These are phyloP conservation scores for Tetrahymena thermophila DNA, from an alignment of 73 alveolate genomes.

Conservation along the genomic window DNA sequence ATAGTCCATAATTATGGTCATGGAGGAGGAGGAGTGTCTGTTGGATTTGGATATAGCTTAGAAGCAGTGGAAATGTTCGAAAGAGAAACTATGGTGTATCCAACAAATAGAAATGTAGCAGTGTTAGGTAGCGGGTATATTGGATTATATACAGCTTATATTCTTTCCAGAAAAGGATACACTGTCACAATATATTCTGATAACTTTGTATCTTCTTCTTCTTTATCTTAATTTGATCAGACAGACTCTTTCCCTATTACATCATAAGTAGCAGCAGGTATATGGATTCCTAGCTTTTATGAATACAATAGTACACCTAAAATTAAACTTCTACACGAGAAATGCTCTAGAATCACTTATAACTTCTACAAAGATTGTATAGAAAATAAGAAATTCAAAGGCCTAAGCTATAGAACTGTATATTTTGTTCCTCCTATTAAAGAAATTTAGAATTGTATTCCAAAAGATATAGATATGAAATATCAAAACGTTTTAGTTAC, in stretches of 20 bases:
- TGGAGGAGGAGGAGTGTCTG: background rate
- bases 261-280: background rate
- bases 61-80: background rate
- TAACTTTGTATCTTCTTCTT: background rate
- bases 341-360: background rate
- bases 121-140: background rate
- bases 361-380: background rate
- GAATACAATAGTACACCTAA: background rate
- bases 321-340: background rate
- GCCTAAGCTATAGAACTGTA: background rate
- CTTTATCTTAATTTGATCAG: background rate
- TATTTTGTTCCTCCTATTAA: background rate
- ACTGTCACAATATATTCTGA: background rate
- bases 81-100: background rate
- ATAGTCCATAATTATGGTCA: background rate
- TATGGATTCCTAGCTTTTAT: background rate
- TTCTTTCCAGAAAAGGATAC: background rate
- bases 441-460: background rate
- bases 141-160: background rate
- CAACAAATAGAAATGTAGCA: background rate
- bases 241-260: background rate
- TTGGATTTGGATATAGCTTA: background rate
- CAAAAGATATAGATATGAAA: background rate
- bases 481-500: background rate
- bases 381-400: background rate